A percentile compares a stretch with the other conserved stretches of the same genome.
phyloP scores from a whole-genome alignment of 352 stramenopile species.

The Globisporangium viniferum region DNA sequence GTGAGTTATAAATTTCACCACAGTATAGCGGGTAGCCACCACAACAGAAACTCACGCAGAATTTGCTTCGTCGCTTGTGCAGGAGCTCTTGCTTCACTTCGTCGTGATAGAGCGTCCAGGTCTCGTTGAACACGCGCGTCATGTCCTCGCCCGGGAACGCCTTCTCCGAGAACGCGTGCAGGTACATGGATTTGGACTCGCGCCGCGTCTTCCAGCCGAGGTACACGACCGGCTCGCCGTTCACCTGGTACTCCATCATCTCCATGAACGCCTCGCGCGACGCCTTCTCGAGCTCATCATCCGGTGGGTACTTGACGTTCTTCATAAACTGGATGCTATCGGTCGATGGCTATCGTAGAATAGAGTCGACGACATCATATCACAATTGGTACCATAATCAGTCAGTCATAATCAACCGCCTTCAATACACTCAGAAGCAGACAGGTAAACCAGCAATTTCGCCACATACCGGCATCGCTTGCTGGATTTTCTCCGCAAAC shows the following conservation, averaged over 20 bases:
- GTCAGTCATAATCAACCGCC: not conserved
- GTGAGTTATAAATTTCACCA: not conserved
- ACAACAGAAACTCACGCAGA: slow-evolving; percentile 56
- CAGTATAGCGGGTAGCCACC: not conserved
- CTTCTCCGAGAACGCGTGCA: slow-evolving; percentile 78
- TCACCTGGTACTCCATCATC: slow-evolving; percentile 82
- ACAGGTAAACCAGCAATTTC: not conserved
- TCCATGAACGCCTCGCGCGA: slow-evolving; percentile 71
- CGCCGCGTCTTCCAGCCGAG: slow-evolving; percentile 78
- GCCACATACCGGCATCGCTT: slow-evolving; percentile 70
- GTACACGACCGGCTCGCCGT: slow-evolving; percentile 57
- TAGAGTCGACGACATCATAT: slow-evolving; percentile 3
- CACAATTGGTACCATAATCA: not conserved
- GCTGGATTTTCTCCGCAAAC: slow-evolving; percentile 85
- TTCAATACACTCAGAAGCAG: not conserved
- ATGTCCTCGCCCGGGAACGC: slow-evolving; percentile 68
- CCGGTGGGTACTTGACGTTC: slow-evolving; percentile 78
- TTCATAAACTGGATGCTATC: slow-evolving; percentile 89
- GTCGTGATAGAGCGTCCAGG: slow-evolving; percentile 73
- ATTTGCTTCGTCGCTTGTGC: slow-evolving; percentile 74
- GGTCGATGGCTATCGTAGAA: slow-evolving; percentile 50
- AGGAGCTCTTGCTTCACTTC: slow-evolving; percentile 69
- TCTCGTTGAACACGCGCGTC: slow-evolving; percentile 74
- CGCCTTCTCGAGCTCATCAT: slow-evolving; percentile 77
- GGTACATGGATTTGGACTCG: slow-evolving; percentile 86